Percentiles rank a stretch among this genome's conserved stretches.
phyloP scores from a whole-genome alignment of 2,329 filamentous ascomycete genomes.

The Bipolaris oryzae region DNA sequence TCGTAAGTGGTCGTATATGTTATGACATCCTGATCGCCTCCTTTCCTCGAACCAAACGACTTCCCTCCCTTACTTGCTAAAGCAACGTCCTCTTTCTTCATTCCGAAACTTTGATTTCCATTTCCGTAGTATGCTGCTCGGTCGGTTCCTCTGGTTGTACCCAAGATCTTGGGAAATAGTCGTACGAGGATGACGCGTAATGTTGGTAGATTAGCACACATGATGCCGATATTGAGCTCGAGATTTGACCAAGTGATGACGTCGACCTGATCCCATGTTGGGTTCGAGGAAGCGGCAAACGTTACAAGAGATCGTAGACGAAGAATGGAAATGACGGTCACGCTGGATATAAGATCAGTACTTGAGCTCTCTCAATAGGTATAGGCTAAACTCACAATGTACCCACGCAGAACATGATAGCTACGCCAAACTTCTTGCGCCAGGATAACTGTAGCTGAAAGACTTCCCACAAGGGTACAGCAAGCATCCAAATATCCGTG shows the following conservation, averaged over 20 bases:
- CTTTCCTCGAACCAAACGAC: background rate
- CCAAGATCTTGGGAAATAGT: constrained; percentile 46
- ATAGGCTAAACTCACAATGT: constrained; percentile 33
- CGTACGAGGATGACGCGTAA: constrained; percentile 49
- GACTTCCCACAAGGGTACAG: constrained; percentile 44
- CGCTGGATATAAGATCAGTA: constrained; percentile 15
- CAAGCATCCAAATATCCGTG: constrained; percentile 42
- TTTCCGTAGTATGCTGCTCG: constrained; percentile 20
- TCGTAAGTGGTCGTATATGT: constrained; percentile 24
- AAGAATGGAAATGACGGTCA: constrained; percentile 54
- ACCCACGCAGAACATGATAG: constrained; percentile 48
- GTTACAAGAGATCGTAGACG: constrained; percentile 52
- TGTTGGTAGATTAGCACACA: constrained; percentile 55
- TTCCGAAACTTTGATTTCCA: constrained; percentile 26
- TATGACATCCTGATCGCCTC: constrained; percentile 11
- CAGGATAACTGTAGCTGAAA: constrained; percentile 38
- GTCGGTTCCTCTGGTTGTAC: constrained; percentile 33
- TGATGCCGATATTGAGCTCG: constrained; percentile 53
- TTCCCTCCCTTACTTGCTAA: constrained; percentile 8
- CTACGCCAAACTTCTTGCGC: constrained; percentile 47
- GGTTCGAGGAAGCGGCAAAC: constrained; percentile 52
- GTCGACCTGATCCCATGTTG: constrained; percentile 50
- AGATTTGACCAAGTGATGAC: constrained; percentile 52
- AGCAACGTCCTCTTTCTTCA: constrained; percentile 27
- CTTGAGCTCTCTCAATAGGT: no score